Evolutionary conservation across 129 eudicot species (phyloP).

Genomic region (Smallanthus sonchifolius): DNA sequence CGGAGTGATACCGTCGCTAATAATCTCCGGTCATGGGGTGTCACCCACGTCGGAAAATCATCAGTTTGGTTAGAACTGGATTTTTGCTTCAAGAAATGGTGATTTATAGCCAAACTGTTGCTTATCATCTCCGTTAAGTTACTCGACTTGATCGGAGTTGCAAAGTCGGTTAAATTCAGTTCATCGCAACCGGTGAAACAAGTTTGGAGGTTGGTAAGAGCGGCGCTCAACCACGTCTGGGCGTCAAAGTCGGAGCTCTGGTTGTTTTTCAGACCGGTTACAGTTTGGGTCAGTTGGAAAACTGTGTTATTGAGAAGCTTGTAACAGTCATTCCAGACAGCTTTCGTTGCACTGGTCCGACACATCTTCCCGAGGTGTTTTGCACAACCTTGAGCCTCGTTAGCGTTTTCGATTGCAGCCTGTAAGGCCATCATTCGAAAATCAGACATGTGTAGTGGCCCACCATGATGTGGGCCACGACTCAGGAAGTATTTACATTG

Average conservation of each 20-base stretch:
- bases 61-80: neutral
- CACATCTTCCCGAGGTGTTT: slow-evolving; percentile 28
- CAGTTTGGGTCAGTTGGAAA: slow-evolving; percentile 51
- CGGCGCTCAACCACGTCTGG: slow-evolving; percentile 83
- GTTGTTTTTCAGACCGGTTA: slow-evolving; percentile 38
- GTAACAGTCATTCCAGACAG: slow-evolving; percentile 58
- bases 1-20: slow-evolving; percentile 33
- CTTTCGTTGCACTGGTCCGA: slow-evolving; percentile 34
- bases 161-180: slow-evolving; percentile 45
- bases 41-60: slow-evolving; percentile 58
- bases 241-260: slow-evolving; percentile 49
- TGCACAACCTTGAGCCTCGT: slow-evolving; percentile 38
- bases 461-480: slow-evolving; percentile 2
- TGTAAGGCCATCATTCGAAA: slow-evolving; percentile 42
- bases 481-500: slow-evolving; percentile 56
- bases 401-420: slow-evolving; percentile 52
- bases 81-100: slow-evolving; percentile 25
- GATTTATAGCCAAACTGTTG: slow-evolving; percentile 59
- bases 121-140: slow-evolving; percentile 67
- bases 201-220: slow-evolving; percentile 64
- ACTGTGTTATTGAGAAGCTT: slow-evolving; percentile 51
- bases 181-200: slow-evolving; percentile 55
- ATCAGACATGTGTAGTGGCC: slow-evolving; percentile 37
- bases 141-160: slow-evolving; percentile 39
- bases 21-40: slow-evolving; percentile 41